These are phyloP conservation scores for Mycena albidolilacea DNA, from an alignment of 768 basidiomycete species.

Conservation along the genomic window DNA sequence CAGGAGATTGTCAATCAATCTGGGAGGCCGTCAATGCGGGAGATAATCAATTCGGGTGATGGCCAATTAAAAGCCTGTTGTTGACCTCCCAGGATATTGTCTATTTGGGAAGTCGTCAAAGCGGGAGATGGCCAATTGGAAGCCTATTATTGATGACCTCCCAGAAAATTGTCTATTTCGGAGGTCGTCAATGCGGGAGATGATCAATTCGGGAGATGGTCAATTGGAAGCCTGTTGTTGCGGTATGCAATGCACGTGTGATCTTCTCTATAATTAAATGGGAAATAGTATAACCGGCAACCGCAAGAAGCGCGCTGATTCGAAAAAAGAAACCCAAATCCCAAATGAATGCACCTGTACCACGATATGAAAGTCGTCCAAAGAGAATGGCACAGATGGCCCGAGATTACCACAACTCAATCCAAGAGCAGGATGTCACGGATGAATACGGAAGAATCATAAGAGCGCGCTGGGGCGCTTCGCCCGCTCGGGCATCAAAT, in stretches of 20 bases:
- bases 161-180: not conserved
- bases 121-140: not conserved
- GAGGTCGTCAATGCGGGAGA: slow-evolving; percentile 3
- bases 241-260: not conserved
- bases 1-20: too few relatives aligned
- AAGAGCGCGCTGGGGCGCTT: too few relatives aligned
- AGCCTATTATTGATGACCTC: too few relatives aligned
- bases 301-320: not conserved
- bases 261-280: not conserved
- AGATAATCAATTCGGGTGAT: not conserved
- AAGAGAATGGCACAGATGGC: too few relatives aligned
- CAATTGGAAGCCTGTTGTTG: slow-evolving; percentile 8
- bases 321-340: not conserved
- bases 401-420: too few relatives aligned
- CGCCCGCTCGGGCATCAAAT: too few relatives aligned
- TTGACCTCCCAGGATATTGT: not conserved
- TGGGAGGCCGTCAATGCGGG: too few relatives aligned
- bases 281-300: not conserved
- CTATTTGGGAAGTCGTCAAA: not conserved
- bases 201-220: slow-evolving; percentile 2
- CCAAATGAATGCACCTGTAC: too few relatives aligned
- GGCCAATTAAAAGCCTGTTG: not conserved
- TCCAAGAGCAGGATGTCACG: too few relatives aligned
- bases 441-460: too few relatives aligned
- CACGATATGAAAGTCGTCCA: too few relatives aligned